phyloP scores from a whole-genome alignment of 2,329 filamentous ascomycete genomes.

The Nigrograna mackinnonii region DNA sequence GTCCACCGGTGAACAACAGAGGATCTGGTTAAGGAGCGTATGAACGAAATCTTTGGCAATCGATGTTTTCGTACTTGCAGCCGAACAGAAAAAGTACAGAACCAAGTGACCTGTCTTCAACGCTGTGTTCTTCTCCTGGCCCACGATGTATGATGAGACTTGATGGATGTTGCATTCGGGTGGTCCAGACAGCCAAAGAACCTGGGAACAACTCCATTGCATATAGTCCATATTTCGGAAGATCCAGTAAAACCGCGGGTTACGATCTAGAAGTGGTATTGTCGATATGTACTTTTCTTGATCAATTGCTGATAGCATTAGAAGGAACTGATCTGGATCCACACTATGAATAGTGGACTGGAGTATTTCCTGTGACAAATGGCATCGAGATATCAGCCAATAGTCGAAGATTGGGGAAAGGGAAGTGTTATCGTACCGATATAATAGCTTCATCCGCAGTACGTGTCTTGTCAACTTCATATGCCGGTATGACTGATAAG shows the following conservation, averaged over 20 bases:
- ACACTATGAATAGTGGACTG: background rate
- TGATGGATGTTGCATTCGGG: background rate
- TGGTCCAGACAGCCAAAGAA: background rate
- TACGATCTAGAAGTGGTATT: background rate
- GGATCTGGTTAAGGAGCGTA: background rate
- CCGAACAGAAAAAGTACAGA: background rate
- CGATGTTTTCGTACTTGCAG: background rate
- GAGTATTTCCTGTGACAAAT: background rate
- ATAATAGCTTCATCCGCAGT: no score
- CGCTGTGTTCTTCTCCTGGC: no score
- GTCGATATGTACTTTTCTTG: background rate
- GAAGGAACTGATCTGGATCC: background rate
- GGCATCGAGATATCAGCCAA: no score
- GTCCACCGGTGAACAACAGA: background rate
- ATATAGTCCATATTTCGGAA: background rate
- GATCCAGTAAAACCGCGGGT: background rate
- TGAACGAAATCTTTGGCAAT: background rate
- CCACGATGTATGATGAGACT: background rate
- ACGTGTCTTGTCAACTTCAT: background rate
- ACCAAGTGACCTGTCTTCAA: no score
- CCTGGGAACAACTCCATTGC: background rate
- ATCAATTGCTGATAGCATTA: background rate
- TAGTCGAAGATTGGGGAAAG: no score
- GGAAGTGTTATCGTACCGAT: no score
- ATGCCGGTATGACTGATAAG: background rate